Percentiles rank a stretch among this genome's conserved stretches.
Conservation (phyloP, 108 stramenopile genomes). For the Poteriospumella lacustris region DNA sequence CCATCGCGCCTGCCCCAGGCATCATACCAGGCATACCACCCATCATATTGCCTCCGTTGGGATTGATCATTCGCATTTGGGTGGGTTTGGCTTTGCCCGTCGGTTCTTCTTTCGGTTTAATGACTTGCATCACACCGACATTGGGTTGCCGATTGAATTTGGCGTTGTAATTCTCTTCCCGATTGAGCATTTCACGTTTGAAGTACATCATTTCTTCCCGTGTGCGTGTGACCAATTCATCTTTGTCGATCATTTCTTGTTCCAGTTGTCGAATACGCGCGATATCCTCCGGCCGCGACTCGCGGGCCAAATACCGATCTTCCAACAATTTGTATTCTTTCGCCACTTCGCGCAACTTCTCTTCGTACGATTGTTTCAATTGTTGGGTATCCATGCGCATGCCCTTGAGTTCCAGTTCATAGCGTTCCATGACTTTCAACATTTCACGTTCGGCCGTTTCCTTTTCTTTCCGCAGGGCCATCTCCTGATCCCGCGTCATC, state of each 20-base stretch:
- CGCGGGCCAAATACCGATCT: neutral
- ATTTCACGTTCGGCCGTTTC: neutral
- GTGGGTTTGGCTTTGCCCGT: constrained; percentile 3
- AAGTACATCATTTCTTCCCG: constrained; percentile 55
- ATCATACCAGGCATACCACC: neutral
- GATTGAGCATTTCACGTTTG: constrained; percentile 61
- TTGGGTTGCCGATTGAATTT: constrained; percentile 50
- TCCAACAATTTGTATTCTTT: neutral
- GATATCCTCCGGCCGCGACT: constrained; percentile 36
- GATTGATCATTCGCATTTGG: neutral
- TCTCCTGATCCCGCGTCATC: neutral
- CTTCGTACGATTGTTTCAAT: neutral
- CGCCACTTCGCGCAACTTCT: neutral
- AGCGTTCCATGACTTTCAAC: neutral
- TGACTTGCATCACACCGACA: constrained; percentile 59
- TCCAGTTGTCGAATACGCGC: constrained; percentile 34
- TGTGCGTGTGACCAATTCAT: constrained; percentile 30
- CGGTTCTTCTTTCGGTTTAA: constrained; percentile 4
- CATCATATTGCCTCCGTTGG: neutral
- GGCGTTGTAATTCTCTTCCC: constrained; percentile 61
- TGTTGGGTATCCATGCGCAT: neutral
- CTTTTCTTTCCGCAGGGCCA: neutral
- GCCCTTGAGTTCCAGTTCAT: neutral
- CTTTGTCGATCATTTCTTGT: constrained; percentile 33
- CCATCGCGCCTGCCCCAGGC: neutral